Conservation (phyloP, 495 filamentous ascomycete genomes). For the Lindgomyces ingoldianus region DNA sequence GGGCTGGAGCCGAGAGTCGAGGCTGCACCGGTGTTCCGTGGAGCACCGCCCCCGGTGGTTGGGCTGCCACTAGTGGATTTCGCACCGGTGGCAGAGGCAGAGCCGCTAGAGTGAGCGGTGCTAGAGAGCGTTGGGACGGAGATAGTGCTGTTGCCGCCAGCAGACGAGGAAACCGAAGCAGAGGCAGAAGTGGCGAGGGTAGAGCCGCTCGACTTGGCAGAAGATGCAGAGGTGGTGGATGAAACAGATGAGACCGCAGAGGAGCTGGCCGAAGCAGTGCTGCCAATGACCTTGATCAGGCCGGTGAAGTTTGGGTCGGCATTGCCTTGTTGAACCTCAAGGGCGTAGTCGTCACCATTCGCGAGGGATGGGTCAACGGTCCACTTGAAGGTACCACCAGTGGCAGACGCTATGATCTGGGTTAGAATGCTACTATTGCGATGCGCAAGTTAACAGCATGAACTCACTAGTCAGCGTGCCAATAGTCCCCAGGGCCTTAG, state of each 20-base stretch:
- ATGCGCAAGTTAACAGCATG: too few species aligned
- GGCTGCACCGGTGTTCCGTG: constrained; percentile 32
- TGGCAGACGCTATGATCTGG: constrained; percentile 13
- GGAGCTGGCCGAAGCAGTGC: constrained; percentile 8
- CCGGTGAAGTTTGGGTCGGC: constrained; percentile 39
- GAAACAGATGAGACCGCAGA: constrained; percentile 5
- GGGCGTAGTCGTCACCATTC: constrained; percentile 40
- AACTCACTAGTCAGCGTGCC: constrained; percentile 34
- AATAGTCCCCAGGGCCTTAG: constrained; percentile 36
- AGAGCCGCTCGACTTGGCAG: not conserved
- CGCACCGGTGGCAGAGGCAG: constrained; percentile 20
- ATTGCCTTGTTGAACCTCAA: constrained; percentile 43
- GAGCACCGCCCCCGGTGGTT: constrained; percentile 11
- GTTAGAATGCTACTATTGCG: not conserved
- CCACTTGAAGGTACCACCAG: constrained; percentile 38
- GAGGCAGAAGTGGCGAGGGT: constrained; percentile 13
- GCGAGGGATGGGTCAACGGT: constrained; percentile 33
- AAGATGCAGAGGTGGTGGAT: constrained; percentile 18
- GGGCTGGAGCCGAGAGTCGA: constrained; percentile 36
- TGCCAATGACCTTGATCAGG: constrained; percentile 32
- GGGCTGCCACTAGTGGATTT: constrained; percentile 11
- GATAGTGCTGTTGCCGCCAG: constrained; percentile 11
- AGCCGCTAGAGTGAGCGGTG: too few species aligned
- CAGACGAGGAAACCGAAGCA: not conserved
- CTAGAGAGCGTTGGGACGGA: constrained; percentile 15